phyloP scores from a whole-genome alignment of 202 grass and related monocot species.

The Panicum virgatum region DNA sequence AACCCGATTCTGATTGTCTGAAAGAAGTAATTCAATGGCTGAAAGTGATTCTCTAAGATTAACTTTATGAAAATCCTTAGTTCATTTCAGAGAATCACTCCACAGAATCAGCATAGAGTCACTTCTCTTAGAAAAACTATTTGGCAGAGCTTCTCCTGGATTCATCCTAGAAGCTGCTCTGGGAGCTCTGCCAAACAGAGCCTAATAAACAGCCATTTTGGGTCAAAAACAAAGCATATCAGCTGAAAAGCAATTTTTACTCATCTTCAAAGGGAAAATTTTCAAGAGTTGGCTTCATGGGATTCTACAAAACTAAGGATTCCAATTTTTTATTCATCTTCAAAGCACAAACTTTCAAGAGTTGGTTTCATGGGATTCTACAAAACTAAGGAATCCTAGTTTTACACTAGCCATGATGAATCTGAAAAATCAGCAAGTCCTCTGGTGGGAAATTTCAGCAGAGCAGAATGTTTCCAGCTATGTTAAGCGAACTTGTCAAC shows the following conservation, averaged over 20 bases:
- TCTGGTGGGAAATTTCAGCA: not conserved
- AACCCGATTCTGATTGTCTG: too few relatives aligned
- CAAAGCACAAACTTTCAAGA: not conserved
- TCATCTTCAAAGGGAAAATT: not conserved
- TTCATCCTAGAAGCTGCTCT: too few relatives aligned
- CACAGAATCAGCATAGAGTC: too few relatives aligned
- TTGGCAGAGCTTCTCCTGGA: too few relatives aligned
- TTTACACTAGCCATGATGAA: not conserved
- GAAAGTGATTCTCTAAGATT: too few relatives aligned
- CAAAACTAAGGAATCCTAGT: not conserved
- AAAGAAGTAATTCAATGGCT: too few relatives aligned
- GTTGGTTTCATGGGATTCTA: not conserved
- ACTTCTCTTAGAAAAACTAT: too few relatives aligned
- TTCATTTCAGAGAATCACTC: too few relatives aligned
- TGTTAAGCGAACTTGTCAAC: not conserved
- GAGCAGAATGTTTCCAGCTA: not conserved
- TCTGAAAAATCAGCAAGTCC: not conserved
- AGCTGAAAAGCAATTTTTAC: not conserved
- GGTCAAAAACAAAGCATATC: not conserved
- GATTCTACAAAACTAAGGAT: not conserved
- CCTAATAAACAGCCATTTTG: not conserved
- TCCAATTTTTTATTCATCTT: not conserved
- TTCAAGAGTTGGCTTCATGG: not conserved
- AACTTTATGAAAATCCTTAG: too few relatives aligned
- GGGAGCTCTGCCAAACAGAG: too few relatives aligned